Evolutionary conservation across 305 asterid species (phyloP).

Genomic region (Ilex paraguariensis): DNA sequence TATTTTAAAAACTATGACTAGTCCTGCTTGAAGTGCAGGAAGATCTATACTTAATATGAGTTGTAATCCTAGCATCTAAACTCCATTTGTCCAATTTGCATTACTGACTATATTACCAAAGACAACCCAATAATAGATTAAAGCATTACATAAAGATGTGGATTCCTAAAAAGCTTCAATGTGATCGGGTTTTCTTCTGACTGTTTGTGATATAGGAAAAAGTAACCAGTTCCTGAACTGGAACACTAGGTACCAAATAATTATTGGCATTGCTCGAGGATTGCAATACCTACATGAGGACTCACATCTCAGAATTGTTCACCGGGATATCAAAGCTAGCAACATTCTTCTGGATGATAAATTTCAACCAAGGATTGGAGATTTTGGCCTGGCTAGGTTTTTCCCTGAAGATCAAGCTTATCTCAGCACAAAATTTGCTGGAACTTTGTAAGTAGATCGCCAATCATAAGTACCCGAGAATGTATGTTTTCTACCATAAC

Average conservation of each 20-base stretch:
- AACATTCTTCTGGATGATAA: constrained; percentile 75
- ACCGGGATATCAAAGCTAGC: constrained; percentile 83
- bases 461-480: no score
- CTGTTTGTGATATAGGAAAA: constrained; percentile 40
- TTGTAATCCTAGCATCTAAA: neutral
- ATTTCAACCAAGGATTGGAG: constrained; percentile 72
- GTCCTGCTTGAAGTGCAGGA: neutral
- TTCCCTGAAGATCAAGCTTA: constrained; percentile 86
- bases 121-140: no score
- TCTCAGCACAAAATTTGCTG: constrained; percentile 82
- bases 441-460: constrained; percentile 56
- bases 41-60: neutral
- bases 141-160: no score
- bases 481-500: no score
- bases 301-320: constrained; percentile 64
- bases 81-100: no score
- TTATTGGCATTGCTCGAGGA: constrained; percentile 71
- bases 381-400: constrained; percentile 78
- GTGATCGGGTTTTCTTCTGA: constrained; percentile 1
- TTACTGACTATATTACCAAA: no score
- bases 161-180: neutral
- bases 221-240: constrained; percentile 47
- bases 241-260: constrained; percentile 63
- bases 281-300: constrained; percentile 76
- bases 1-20: neutral